Evolutionary conservation across 2,329 filamentous ascomycete genomes (phyloP).

Genomic region (Monosporascus cannonballus): DNA sequence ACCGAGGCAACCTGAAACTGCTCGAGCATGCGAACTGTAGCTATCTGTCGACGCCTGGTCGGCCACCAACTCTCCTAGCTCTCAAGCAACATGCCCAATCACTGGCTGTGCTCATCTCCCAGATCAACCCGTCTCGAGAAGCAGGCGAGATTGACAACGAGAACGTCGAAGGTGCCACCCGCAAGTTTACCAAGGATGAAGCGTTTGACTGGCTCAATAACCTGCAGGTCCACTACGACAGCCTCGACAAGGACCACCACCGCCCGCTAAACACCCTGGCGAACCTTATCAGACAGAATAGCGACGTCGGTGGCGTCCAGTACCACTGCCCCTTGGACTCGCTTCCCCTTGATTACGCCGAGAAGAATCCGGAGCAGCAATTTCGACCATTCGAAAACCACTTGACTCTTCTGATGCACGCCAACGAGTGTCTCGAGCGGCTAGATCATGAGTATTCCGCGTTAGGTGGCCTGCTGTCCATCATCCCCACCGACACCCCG

Average conservation of each 20-base stretch:
- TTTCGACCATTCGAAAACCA: constrained; percentile 38
- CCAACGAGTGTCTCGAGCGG: constrained; percentile 53
- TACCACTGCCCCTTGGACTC: constrained; percentile 41
- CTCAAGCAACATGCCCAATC: constrained; percentile 56
- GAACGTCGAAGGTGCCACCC: constrained; percentile 8
- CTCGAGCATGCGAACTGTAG: constrained; percentile 49
- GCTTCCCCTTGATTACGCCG: constrained; percentile 13
- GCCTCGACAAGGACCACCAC: constrained; percentile 40
- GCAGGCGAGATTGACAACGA: constrained; percentile 24
- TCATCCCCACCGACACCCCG: constrained; percentile 40
- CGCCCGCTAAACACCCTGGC: constrained; percentile 38
- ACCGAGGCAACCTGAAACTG: constrained; percentile 23
- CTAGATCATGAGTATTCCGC: constrained; percentile 53
- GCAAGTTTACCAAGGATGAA: constrained; percentile 34
- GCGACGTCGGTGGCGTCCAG: constrained; percentile 33
- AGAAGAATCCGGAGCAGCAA: constrained; percentile 10
- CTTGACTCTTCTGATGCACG: constrained; percentile 47
- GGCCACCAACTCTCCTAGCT: constrained; percentile 47
- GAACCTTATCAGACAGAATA: constrained; percentile 38
- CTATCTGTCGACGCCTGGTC: constrained; percentile 47
- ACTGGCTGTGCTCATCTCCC: constrained; percentile 46
- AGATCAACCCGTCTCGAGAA: constrained; percentile 34
- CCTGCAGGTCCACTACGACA: constrained; percentile 41
- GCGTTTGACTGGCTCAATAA: constrained; percentile 54
- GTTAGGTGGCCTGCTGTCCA: constrained; percentile 48